Base-by-base conservation (phyloP, 2,329 filamentous ascomycete species). In the Scedosporium minutisporum region DNA sequence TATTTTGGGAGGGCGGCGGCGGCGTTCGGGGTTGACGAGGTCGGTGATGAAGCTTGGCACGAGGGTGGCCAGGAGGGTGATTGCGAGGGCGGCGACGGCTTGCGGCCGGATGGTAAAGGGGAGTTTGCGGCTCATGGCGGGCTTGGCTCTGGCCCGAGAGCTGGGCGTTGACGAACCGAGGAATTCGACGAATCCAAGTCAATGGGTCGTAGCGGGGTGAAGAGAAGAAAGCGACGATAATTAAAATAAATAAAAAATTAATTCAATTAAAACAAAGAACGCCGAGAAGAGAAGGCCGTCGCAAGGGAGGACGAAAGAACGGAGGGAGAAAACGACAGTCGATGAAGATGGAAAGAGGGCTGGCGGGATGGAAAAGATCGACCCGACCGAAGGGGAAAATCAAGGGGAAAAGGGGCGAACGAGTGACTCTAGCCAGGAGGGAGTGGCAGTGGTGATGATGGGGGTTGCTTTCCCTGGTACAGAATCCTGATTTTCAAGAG, bases 1-100 rank as follows among this genome's bases (percentile, higher is more conserved):
- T n/a, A 80, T 71, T 58, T 75, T 76, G 25, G 75, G 53, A 7
- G 61, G 23, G 21, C 60, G 48, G 61, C 27, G 41, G 58, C 46
- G 27, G 10, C 63, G 61, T 23, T 55, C 61, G 14, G 64, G 62
- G 42, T 63, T 62, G 42, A 62, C 59, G 61, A 57, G 61, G 21
- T 65, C 64, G 57, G 58, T 44, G 33, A 65, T 57, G 63, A 65
- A 65, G 58, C 63, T 65, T 48, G 64, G 64, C 42, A 65, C 25
- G 41, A 65, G 18, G 51, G 58, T 61, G n/a, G 63, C 23, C 7
- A 62, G 23, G 51, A 65, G 61, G 33, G 41, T 16, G 29, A 23
- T 38, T 9, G 48, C 60, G 9, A 61, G 5, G 29, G 27, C 29
- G 27, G 33, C 48, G 44, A 41, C 46, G 25, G 44, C 51, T 23